A percentile compares a stretch with the other conserved stretches of the same genome.
Conservation (phyloP, 495 filamentous ascomycete genomes). For the Aspergillus diversus region DNA sequence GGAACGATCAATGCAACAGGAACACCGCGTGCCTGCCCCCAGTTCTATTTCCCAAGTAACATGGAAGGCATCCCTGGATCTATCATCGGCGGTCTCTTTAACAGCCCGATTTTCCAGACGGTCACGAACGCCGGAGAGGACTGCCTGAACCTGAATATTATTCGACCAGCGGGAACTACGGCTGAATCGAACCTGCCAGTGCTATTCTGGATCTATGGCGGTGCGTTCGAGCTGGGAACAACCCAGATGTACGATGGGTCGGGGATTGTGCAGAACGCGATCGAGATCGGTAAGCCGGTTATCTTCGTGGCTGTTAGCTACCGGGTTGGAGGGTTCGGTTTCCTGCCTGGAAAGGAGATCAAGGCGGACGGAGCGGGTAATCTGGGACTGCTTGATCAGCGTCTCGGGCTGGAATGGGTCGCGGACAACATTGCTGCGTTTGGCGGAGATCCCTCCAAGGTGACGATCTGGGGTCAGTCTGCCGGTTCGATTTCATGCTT, state of each 20-base stretch:
- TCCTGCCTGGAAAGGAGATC: conserved; percentile 70
- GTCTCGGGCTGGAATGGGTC: conserved; percentile 55
- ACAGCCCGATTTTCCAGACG: conserved; percentile 63
- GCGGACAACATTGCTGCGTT: conserved; percentile 59
- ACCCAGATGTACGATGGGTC: conserved; percentile 63
- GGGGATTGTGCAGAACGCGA: conserved; percentile 53
- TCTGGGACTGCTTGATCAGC: conserved; percentile 56
- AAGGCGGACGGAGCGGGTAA: conserved; percentile 64
- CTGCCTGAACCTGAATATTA: conserved; percentile 67
- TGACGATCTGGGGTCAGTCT: conserved; percentile 77
- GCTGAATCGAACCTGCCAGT: conserved; percentile 61
- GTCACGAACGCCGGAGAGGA: conserved; percentile 57
- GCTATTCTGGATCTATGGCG: conserved; percentile 71
- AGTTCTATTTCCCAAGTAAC: conserved; percentile 50
- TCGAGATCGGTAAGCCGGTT: conserved; percentile 61
- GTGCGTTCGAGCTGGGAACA: conserved; percentile 65
- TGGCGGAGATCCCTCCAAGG: conserved; percentile 61
- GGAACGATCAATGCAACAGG: conserved; percentile 56
- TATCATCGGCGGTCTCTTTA: conserved; percentile 53
- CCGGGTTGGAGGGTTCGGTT: conserved; percentile 73
- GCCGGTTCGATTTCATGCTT: conserved; percentile 74
- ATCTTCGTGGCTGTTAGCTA: conserved; percentile 79
- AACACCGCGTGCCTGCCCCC: conserved; percentile 55
- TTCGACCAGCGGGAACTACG: conserved; percentile 61
- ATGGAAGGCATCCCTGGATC: conserved; percentile 36